phyloP scores from a whole-genome alignment of 495 filamentous ascomycete species.

The Hypoxylon intermedium region DNA sequence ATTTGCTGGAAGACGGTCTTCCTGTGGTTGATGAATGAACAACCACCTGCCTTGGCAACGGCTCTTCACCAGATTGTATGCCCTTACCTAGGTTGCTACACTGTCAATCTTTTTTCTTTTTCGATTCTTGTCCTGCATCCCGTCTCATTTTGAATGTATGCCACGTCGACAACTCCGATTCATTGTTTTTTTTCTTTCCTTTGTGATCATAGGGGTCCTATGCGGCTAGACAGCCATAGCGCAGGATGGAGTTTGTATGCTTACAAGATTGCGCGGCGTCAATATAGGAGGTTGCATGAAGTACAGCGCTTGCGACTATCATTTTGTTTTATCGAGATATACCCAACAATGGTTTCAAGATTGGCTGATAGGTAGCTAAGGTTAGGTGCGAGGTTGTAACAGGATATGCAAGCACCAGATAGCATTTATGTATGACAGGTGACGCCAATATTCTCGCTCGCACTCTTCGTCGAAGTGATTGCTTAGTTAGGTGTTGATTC shows the following conservation, averaged over 20 bases:
- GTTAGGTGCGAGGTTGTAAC: background rate
- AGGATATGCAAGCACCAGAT: background rate
- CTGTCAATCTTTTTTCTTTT: background rate
- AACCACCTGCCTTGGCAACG: background rate
- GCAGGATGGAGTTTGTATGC: conserved; percentile 4
- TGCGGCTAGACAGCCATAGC: conserved; percentile 1
- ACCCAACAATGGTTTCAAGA: conserved; percentile 12
- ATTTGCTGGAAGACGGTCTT: conserved; percentile 29
- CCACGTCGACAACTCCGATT: background rate
- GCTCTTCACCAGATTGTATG: background rate
- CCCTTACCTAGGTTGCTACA: background rate
- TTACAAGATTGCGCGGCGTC: conserved; percentile 4
- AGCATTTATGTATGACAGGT: background rate
- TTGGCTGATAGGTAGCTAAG: background rate
- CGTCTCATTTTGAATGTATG: background rate
- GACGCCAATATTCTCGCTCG: too few relatives aligned
- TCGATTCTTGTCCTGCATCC: background rate
- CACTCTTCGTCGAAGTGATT: too few relatives aligned
- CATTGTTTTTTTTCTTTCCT: background rate
- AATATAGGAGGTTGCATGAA: conserved; percentile 7
- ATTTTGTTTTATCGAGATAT: conserved; percentile 24
- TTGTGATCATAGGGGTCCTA: background rate
- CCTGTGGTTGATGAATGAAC: conserved; percentile 27
- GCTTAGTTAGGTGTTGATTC: too few relatives aligned
- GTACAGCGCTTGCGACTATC: background rate